Evolutionary conservation across 169 alveolate genomes (phyloP), one percentile per base, ranked within the genome.

Genomic region (Plasmodium vivax): DNA sequence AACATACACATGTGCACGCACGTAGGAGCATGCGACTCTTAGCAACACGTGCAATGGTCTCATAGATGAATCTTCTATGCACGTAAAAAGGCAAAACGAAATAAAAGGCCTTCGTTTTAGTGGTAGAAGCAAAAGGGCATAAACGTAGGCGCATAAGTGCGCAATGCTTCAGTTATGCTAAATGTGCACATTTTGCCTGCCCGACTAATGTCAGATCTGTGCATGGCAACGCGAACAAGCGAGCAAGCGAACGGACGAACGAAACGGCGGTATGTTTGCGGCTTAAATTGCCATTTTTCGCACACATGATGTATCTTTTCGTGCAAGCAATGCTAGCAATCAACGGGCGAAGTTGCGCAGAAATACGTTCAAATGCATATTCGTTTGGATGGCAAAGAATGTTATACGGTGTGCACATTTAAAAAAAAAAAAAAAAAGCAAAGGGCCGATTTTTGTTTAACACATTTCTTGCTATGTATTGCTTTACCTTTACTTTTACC

Each of bases 381-480:
- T 19, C 36, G 54, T n/a, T 62, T 34, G 41, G 58, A 43, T 81
- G 30, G 56, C 45, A 51, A 19, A 43, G 87, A 43, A 81, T 81
- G 38, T 32, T 54, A 43, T 32, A 41, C 41, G 3, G 54, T 74
- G 54, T 34, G 5, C 56, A 32, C 32, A 74, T 56, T 56, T 34
- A 83, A 30, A 16, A 82, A 41, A 83, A 83, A 32, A 34, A 34
- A 54, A 23, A 54, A 83, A 23, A 83, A 83, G 74, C 72, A 34
- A 71, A 84, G 82, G 56, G 51, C 30, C 54, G 43, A 34, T 34
- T 74, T 74, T 34, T 74, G 34, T 74, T 30, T 74, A 47, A 62
- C 77, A 45, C 30, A 8, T 73, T 54, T 23, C 79, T 10, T 43
- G 7, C 47, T 85, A 62, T 83, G 8, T 62, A 14, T 45, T 56